These are phyloP conservation scores for Tolypocladium nubicola DNA, from an alignment of 2,329 filamentous ascomycete genomes.

Conservation along the genomic window DNA sequence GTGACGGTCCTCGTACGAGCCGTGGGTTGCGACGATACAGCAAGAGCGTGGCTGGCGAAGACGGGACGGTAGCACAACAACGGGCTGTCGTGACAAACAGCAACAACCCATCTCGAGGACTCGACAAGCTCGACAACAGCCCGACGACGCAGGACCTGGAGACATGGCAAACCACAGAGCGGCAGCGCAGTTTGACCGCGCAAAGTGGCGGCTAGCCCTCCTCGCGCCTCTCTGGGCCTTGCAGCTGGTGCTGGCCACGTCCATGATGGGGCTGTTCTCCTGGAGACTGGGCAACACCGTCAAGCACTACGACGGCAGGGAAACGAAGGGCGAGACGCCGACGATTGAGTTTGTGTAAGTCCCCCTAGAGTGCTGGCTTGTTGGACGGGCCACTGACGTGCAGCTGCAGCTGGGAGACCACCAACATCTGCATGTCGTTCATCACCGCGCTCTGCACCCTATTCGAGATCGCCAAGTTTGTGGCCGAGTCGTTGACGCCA, in stretches of 20 bases:
- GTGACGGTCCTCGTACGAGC: not conserved
- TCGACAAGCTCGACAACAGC: not conserved
- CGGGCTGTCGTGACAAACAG: not conserved
- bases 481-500: conserved; percentile 41
- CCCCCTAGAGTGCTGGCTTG: not conserved
- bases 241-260: conserved; percentile 34
- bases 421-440: conserved; percentile 39
- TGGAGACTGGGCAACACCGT: conserved; percentile 40
- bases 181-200: conserved; percentile 40
- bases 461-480: conserved; percentile 34
- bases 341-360: conserved; percentile 41
- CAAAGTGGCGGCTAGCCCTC: conserved; percentile 37
- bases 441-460: conserved; percentile 35
- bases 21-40: not conserved
- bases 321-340: conserved; percentile 27
- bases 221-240: conserved; percentile 39
- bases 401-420: conserved; percentile 38
- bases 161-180: conserved; percentile 33
- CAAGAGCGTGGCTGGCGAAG: not conserved
- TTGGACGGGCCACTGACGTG: not conserved
- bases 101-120: not conserved
- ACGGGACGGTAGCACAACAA: not conserved
- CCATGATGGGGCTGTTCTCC: conserved; percentile 40
- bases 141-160: not conserved
- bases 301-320: conserved; percentile 28